Base-by-base conservation (phyloP, 2,329 filamentous ascomycete species). In the Trichoderma citrinoviride region DNA sequence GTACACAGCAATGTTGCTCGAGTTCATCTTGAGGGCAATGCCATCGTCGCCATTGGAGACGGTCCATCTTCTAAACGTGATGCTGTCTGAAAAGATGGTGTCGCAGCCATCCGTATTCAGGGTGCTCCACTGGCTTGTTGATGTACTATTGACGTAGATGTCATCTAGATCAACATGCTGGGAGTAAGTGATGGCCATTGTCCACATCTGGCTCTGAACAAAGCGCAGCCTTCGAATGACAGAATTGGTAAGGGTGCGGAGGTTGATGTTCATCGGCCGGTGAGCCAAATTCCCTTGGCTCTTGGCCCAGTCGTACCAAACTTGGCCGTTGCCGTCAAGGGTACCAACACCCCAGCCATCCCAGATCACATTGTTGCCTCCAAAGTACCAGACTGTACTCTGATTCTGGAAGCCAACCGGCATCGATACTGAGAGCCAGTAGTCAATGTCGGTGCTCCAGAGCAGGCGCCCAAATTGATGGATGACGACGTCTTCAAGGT, bases 151-250 rank as follows among this genome's bases (percentile, higher is more conserved):
- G 62, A 85, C 78, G 67, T 79, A 82, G 4, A 86, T 83, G 66
- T 82, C 77, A 56, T 82, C 76, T 7, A 86, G 74, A 0, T 82
- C 72, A 1, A 82, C 73, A 55, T 82, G 73, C 7, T 79, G 66
- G 3, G 81, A 82, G 70, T 82, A 74, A 10, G 82, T 82, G 33
- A 85, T 78, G 1, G 81, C 81, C 78, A 86, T 82, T 0, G 82
- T 82, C 80, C 85, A 87, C 85, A 87, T 87, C 73, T 87, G 85
- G 66, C 80, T 83, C 66, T 84, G 80, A 7, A 87, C 73, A 67
- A 85, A 86, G 2, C 76, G 76, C 17, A 87, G 66, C 3, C 82
- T 78, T 43, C 76, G 73, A 14, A 87, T 75, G 3, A 81, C 71
- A 0, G 81, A 81, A 69, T 86, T 81, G 5, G 73, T 81, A 3